A percentile compares a stretch with the other conserved stretches of the same genome.
These are phyloP conservation scores for Spatholobus suberectus DNA, from an alignment of 306 rosid genomes.

Conservation along the genomic window DNA sequence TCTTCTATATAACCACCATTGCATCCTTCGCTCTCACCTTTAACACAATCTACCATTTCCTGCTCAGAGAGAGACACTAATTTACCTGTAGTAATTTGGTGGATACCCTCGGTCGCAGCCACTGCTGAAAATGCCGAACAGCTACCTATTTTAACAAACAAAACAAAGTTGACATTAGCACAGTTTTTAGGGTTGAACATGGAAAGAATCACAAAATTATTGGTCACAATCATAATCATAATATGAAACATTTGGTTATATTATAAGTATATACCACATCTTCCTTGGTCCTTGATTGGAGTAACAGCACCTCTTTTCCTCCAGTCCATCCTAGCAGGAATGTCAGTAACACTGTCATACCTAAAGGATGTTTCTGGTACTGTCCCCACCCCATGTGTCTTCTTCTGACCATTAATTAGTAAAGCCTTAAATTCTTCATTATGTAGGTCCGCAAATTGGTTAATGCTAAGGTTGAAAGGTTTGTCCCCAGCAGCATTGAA, in stretches of 20 bases:
- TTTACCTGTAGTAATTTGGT: not conserved
- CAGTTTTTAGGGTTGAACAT: not conserved
- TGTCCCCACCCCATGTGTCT: too few species aligned
- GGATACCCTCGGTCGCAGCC: constrained; percentile 17
- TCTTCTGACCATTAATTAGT: constrained; percentile 3
- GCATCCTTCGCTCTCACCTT: constrained; percentile 7
- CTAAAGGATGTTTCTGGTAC: not conserved
- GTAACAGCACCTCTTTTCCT: constrained; percentile 45
- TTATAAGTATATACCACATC: constrained; percentile 22
- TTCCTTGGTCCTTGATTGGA: constrained; percentile 30
- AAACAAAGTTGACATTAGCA: not conserved
- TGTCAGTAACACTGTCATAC: constrained; percentile 14
- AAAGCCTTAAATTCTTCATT: constrained; percentile 34
- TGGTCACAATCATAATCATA: not conserved
- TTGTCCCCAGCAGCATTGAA: constrained; percentile 35
- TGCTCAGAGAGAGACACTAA: constrained; percentile 30
- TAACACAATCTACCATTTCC: constrained; percentile 28
- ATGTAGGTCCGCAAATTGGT: constrained; percentile 34
- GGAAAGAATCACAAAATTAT: too few species aligned
- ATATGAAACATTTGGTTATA: not conserved
- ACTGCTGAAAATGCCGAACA: constrained; percentile 30
- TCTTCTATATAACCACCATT: constrained; percentile 9
- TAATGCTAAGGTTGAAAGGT: constrained; percentile 42
- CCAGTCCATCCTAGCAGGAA: constrained; percentile 34
- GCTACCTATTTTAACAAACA: constrained; percentile 21